Conservation (phyloP, 805 yeast species). For the Saturnispora sanitii region DNA sequence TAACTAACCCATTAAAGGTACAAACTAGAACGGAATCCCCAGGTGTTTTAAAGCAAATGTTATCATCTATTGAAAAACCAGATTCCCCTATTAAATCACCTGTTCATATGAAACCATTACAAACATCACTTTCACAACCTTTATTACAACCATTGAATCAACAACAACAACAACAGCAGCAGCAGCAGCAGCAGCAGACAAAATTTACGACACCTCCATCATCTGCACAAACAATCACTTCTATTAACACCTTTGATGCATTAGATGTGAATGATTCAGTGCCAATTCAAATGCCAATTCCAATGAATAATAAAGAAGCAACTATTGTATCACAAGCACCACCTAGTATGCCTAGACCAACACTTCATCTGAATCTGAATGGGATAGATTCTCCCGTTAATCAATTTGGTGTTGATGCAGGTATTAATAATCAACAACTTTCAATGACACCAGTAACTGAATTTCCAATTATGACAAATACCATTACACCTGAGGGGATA, state of each 20-base stretch:
- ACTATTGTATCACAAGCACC: constrained; percentile 8
- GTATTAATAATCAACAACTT: constrained; percentile 50
- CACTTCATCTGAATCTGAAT: constrained; percentile 6
- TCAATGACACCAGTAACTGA: constrained; percentile 81
- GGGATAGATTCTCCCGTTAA: constrained; percentile 9
- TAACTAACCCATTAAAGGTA: constrained; percentile 18
- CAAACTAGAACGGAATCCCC: neutral
- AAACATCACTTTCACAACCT: constrained; percentile 31
- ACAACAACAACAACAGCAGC: constrained; percentile 12
- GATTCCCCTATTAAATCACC: constrained; percentile 28
- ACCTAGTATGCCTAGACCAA: constrained; percentile 13
- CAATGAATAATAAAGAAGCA: constrained; percentile 33
- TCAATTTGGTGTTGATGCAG: constrained; percentile 43
- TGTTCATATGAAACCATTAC: constrained; percentile 42
- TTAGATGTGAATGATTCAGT: constrained; percentile 24
- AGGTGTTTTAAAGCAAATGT: constrained; percentile 3
- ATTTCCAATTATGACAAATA: constrained; percentile 19
- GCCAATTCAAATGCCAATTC: constrained; percentile 69
- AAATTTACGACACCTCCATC: constrained; percentile 3
- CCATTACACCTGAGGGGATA: constrained; percentile 10
- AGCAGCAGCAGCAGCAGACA: neutral
- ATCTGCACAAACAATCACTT: constrained; percentile 19
- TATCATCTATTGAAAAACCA: constrained; percentile 14
- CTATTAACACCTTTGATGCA: constrained; percentile 13
- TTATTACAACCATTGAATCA: constrained; percentile 47